Conservation (phyloP, 176 grass and related monocot species). For the Ensete glaucum region DNA sequence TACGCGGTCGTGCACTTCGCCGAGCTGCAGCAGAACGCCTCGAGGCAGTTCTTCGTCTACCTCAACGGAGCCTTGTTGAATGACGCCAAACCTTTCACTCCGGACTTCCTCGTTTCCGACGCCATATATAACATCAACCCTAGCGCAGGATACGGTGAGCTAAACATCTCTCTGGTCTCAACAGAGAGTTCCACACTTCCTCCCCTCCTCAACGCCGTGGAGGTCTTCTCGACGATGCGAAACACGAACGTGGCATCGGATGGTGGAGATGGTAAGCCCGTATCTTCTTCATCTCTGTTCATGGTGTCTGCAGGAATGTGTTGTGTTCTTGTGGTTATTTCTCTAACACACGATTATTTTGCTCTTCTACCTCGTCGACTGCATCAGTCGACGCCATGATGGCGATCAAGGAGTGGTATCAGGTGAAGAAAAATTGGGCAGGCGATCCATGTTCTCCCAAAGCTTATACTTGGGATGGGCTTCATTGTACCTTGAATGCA, state of each 20-base stretch:
- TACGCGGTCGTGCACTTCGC: not conserved
- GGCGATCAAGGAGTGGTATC: not conserved
- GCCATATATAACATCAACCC: not conserved
- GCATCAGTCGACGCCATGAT: not conserved
- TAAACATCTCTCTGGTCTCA: not conserved
- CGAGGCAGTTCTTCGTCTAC: not conserved
- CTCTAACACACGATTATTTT: not conserved
- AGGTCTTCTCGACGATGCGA: not conserved
- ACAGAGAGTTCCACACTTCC: not conserved
- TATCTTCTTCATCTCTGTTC: not conserved
- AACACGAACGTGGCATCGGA: not conserved
- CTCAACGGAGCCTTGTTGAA: not conserved
- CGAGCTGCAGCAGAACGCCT: not conserved
- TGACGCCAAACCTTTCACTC: not conserved
- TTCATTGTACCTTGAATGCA: not conserved
- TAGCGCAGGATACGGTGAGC: not conserved
- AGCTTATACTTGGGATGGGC: not conserved
- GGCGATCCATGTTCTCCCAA: slow-evolving; percentile 11
- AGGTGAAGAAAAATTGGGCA: slow-evolving; percentile 7
- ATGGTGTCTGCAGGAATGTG: not conserved
- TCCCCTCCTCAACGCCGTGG: slow-evolving; percentile 7
- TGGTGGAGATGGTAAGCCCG: not conserved
- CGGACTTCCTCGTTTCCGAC: not conserved
- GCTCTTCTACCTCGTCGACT: not conserved
- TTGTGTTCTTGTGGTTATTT: not conserved